Conservation (phyloP, 805 yeast genomes). For the Ogataea kodamae region DNA sequence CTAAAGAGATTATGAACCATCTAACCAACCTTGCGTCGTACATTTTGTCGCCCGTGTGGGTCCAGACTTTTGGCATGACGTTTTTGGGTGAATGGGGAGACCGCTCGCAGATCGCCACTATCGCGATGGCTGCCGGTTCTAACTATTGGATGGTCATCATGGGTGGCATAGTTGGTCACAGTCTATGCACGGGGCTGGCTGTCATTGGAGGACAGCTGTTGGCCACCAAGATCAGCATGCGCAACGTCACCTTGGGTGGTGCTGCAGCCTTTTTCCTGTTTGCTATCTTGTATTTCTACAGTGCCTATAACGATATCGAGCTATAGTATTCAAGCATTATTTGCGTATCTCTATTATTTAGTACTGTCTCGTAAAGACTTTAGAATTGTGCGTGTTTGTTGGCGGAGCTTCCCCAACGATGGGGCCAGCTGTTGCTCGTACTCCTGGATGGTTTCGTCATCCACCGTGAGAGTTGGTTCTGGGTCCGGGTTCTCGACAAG, state of each 20-base stretch:
- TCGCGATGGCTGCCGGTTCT: slow-evolving; percentile 97
- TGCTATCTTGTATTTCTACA: slow-evolving; percentile 73
- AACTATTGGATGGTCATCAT: slow-evolving; percentile 84
- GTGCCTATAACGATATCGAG: slow-evolving; percentile 44
- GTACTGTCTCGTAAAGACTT: too few species aligned
- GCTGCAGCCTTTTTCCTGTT: slow-evolving; percentile 82
- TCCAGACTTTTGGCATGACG: slow-evolving; percentile 93
- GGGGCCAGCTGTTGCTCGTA: slow-evolving; percentile 38
- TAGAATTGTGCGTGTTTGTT: slow-evolving; percentile 42
- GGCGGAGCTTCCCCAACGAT: slow-evolving; percentile 36
- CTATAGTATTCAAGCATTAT: slow-evolving; percentile 7
- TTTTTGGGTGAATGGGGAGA: slow-evolving; percentile 99
- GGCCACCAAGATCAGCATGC: slow-evolving; percentile 86
- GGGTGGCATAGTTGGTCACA: slow-evolving; percentile 91
- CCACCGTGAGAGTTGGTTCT: too few species aligned
- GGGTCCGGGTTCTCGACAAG: too few species aligned
- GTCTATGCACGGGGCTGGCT: slow-evolving; percentile 84
- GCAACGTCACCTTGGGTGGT: slow-evolving; percentile 90
- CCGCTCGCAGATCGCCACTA: slow-evolving; percentile 95
- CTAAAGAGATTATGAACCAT: slow-evolving; percentile 29
- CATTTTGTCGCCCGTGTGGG: slow-evolving; percentile 83
- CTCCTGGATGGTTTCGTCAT: slow-evolving; percentile 20
- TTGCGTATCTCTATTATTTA: slow-evolving; percentile 1
- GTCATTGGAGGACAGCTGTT: slow-evolving; percentile 88
- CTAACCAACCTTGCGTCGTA: slow-evolving; percentile 54